Evolutionary conservation across 306 rosid species (phyloP).

Genomic region (Pterocarpus santalinus): DNA sequence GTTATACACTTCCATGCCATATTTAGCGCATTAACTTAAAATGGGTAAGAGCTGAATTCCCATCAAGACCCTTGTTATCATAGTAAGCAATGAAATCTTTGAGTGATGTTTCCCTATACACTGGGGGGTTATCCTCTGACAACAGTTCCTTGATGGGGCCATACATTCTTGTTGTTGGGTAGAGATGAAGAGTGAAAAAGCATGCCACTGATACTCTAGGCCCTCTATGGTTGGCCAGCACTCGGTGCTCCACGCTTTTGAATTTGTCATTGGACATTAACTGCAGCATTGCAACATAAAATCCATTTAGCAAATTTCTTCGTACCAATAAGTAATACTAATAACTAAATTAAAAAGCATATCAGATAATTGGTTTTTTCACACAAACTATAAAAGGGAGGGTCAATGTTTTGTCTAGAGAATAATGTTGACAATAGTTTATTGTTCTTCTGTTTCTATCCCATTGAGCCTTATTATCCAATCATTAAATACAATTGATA

Average conservation of each 20-base stretch:
- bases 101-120: slow-evolving; percentile 44
- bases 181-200: slow-evolving; percentile 45
- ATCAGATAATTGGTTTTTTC: no score
- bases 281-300: slow-evolving; percentile 30
- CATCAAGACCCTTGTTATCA: slow-evolving; percentile 49
- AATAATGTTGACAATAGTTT: not conserved
- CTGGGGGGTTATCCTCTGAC: slow-evolving; percentile 51
- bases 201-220: slow-evolving; percentile 55
- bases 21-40: slow-evolving; percentile 27
- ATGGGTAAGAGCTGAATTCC: slow-evolving; percentile 43
- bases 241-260: slow-evolving; percentile 59
- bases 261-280: slow-evolving; percentile 55
- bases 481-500: not conserved
- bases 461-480: not conserved
- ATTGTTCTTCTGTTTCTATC: not conserved
- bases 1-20: not conserved
- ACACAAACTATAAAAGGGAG: not conserved
- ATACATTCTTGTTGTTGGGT: slow-evolving; percentile 30
- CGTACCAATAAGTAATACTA: not conserved
- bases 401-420: not conserved
- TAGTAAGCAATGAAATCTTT: slow-evolving; percentile 43
- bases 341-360: no score
- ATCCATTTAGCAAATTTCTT: not conserved
- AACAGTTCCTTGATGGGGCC: slow-evolving; percentile 58
- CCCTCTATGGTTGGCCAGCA: slow-evolving; percentile 46